Evolutionary conservation across 2,329 filamentous ascomycete genomes (phyloP).

Genomic region (Alternaria arbusti): DNA sequence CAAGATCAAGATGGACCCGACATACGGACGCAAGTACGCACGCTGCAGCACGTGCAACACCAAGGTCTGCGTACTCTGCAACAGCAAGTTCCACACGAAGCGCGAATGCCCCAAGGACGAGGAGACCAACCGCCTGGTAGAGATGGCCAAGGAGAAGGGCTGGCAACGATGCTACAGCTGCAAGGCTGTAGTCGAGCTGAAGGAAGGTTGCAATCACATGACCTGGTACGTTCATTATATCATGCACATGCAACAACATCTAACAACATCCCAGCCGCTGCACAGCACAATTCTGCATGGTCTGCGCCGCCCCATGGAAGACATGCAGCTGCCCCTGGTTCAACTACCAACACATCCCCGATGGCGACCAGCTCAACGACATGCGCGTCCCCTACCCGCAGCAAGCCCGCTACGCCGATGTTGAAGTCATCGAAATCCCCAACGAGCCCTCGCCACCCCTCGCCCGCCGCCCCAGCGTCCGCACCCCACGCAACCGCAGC

Average conservation of each 20-base stretch:
- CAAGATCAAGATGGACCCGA: slow-evolving; percentile 64
- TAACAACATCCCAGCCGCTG: slow-evolving; percentile 64
- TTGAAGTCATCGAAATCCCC: slow-evolving; percentile 42
- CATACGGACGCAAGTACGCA: slow-evolving; percentile 65
- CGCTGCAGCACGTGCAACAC: slow-evolving; percentile 74
- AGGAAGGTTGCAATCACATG: slow-evolving; percentile 88
- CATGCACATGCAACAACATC: slow-evolving; percentile 13
- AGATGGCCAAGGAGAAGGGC: slow-evolving; percentile 69
- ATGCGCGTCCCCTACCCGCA: slow-evolving; percentile 42
- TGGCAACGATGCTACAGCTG: slow-evolving; percentile 81
- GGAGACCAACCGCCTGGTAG: slow-evolving; percentile 67
- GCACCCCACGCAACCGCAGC: slow-evolving; percentile 28
- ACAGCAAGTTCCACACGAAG: slow-evolving; percentile 72
- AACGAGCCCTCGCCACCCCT: slow-evolving; percentile 32
- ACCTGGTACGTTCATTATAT: slow-evolving; percentile 68
- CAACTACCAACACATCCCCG: slow-evolving; percentile 62
- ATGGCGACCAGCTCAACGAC: slow-evolving; percentile 59
- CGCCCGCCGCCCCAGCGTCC: slow-evolving; percentile 35
- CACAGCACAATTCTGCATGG: slow-evolving; percentile 84
- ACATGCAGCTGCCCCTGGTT: slow-evolving; percentile 83
- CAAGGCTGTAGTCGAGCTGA: slow-evolving; percentile 74
- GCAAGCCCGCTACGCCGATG: slow-evolving; percentile 26
- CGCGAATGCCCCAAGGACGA: slow-evolving; percentile 75
- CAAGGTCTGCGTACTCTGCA: slow-evolving; percentile 77
- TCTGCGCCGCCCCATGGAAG: slow-evolving; percentile 83